These are phyloP conservation scores for Ustulina deusta DNA, from an alignment of 2,329 filamentous ascomycete species.

Conservation along the genomic window DNA sequence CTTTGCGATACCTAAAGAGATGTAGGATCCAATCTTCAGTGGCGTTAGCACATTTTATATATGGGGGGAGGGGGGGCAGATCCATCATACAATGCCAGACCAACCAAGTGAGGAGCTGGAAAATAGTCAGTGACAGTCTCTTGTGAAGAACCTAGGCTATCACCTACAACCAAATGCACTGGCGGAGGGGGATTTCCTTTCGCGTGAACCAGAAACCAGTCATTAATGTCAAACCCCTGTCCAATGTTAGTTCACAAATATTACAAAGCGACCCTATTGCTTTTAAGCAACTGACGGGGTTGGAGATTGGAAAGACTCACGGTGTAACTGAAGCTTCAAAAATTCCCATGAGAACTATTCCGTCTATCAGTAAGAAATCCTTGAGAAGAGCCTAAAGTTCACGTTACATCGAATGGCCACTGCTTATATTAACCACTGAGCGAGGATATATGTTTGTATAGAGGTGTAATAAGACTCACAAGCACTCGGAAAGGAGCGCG, in stretches of 20 bases:
- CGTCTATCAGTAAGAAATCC: neutral
- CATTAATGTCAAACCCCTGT: conserved; percentile 50
- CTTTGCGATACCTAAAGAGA: conserved; percentile 51
- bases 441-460: neutral
- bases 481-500: neutral
- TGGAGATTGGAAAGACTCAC: neutral
- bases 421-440: neutral
- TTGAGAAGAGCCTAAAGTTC: neutral
- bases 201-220: conserved; percentile 54
- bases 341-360: conserved; percentile 49
- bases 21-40: conserved; percentile 46
- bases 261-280: neutral
- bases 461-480: neutral
- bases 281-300: neutral
- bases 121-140: neutral
- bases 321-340: conserved; percentile 53
- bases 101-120: conserved; percentile 11
- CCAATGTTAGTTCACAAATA: neutral
- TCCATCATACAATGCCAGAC: neutral
- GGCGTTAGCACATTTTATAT: neutral
- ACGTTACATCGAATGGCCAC: conserved; percentile 11
- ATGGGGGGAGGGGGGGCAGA: neutral
- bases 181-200: conserved; percentile 52
- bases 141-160: conserved; percentile 6
- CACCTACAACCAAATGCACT: conserved; percentile 52